Evolutionary conservation across 495 filamentous ascomycete species (phyloP), one percentile per base, ranked within the genome.

Genomic region (Chaetomidium leptoderma): DNA sequence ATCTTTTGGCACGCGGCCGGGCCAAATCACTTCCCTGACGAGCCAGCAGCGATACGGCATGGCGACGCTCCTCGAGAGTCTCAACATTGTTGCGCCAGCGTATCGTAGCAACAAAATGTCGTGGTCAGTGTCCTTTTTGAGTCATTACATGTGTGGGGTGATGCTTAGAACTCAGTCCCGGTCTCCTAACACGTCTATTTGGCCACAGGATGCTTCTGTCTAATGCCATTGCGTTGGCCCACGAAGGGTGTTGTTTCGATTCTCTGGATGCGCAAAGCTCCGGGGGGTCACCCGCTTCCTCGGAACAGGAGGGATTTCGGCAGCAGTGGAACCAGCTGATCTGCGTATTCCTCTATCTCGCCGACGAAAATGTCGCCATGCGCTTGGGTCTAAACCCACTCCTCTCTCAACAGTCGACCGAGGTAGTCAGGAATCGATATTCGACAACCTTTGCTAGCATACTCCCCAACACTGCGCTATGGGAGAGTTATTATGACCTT

Each of bases 381-480:
- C 45, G 45, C 16, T 16, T 47, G 45, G 45, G 45, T 8, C 13
- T 47, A 7, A 47, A 30, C 27, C 27, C 45, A 14, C 45, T 47
- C 3, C 26, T 47, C 2, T 29, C 26, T n/a, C 7, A 29, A 14
- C 27, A 29, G 14, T 47, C 45, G 9, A 47, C n/a, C n/a, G 44
- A 49, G 10, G 46, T 33, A 11, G 30, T 49, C 29, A 26, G n/a
- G n/a, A 49, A n/a, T 9, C 46, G 46, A 3, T 49, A 49, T 23
- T 49, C 46, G 46, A 49, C 46, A 6, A 49, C 46, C 29, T 49
- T 49, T 49, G 46, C 46, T 7, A 33, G 6, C 46, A 49, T 49
- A n/a, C 46, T 49, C 17, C 29, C 46, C 29, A 16, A 49, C 6
- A 35, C 46, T 9, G 46, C 29, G 29, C 10, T 49, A 1, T 49